Evolutionary conservation across 768 basidiomycete species (phyloP).

Genomic region (Symmetrospora coprosmae): DNA sequence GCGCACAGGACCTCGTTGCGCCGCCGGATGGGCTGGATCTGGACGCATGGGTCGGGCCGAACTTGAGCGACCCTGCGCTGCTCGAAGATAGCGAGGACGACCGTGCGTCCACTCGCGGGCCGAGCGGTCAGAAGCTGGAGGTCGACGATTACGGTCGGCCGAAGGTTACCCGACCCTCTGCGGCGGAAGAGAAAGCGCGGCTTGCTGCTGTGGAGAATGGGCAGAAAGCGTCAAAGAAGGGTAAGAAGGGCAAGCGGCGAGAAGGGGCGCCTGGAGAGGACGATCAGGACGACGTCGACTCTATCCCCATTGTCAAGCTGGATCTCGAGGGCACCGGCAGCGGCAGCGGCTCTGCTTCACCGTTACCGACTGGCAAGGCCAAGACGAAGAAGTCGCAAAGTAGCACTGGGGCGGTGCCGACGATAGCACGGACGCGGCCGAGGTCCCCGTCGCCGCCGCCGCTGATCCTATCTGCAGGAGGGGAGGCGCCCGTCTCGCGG

Average conservation of each 20-base stretch:
- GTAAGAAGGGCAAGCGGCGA: slow-evolving; percentile 42
- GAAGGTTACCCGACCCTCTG: slow-evolving; percentile 16
- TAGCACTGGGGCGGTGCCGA: not conserved
- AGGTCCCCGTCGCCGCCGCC: slow-evolving; percentile 14
- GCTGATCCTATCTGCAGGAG: slow-evolving; percentile 3
- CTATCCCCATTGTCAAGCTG: slow-evolving; percentile 75
- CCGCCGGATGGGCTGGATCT: slow-evolving; percentile 75
- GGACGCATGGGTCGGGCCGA: slow-evolving; percentile 68
- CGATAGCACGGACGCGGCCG: not conserved
- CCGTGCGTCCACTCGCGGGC: slow-evolving; percentile 19
- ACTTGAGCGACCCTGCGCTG: slow-evolving; percentile 39
- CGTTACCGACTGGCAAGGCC: not conserved
- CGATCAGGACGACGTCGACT: slow-evolving; percentile 77
- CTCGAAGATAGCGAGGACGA: slow-evolving; percentile 28
- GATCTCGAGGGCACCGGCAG: slow-evolving; percentile 43
- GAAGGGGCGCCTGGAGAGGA: slow-evolving; percentile 57
- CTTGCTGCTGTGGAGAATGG: slow-evolving; percentile 36
- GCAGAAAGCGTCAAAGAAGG: slow-evolving; percentile 36
- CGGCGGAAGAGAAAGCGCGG: slow-evolving; percentile 6
- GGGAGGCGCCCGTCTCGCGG: not conserved
- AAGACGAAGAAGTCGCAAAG: not conserved
- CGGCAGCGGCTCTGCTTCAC: too few species aligned
- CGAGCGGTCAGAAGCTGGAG: slow-evolving; percentile 27
- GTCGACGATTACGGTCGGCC: slow-evolving; percentile 35
- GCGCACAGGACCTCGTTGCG: slow-evolving; percentile 66